Evolutionary conservation across 345 rosid genomes (phyloP), one percentile per base, ranked within the genome.

Genomic region (Brassica incana): DNA sequence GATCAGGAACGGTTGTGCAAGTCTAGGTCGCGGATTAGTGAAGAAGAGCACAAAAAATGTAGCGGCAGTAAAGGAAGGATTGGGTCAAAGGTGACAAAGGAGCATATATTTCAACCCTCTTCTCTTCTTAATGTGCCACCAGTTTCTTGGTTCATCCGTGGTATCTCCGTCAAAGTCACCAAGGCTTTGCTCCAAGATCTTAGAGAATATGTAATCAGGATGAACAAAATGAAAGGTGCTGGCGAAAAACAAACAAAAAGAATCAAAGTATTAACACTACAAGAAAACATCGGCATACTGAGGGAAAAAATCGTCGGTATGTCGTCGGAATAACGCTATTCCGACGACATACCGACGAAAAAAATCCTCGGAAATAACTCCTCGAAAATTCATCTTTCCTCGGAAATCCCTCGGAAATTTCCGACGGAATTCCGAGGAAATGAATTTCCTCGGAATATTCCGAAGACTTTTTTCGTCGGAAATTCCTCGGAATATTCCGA

Each of bases 81-180:
- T n/a, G 97, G 83, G 15, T 91, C 94, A 3, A 89, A 67, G 27
- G 90, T 86, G 85, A 88, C 83, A 82, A 83, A 90, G 89, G 87
- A 90, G 16, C 97, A 87, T 52, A 83, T 89, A 67, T 86, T 91
- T 83, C 88, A 94, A 77, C 98, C 98, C 14, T 80, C 91, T 43
- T 10, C 10, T 15, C 64, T 88, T 65, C 80, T 88, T 32, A 92
- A 94, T 6, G 89, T 96, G 2, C 98, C 97, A 6, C 95, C 95
- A 8, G 81, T 93, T 77, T 90, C 98, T 29, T 93, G 97, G 97
- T 84, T 88, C 76, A 86, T 91, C 8, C 84, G 95, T 72, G 90
- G 88, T 74, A 88, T 90, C 64, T 89, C 95, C 2, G 12, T 85
- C 58, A 87, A 68, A 76, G 84, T 92, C 54, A 85, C 91, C 8